Evolutionary conservation across 2,329 filamentous ascomycete species (phyloP).

Genomic region (Trichoderma sp.): DNA sequence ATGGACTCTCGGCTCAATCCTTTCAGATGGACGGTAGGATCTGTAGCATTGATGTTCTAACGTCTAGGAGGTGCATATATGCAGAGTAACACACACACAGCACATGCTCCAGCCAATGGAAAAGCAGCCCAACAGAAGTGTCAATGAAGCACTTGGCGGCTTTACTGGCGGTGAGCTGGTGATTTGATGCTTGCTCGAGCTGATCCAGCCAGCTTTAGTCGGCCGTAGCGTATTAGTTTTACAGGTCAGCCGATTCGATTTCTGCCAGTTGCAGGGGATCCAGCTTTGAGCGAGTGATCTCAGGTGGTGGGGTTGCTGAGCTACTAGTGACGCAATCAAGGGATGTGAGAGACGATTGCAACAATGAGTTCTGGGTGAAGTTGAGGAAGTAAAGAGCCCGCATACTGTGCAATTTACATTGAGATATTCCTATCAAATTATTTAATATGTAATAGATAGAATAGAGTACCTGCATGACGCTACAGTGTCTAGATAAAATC

Average conservation of each 20-base stretch:
- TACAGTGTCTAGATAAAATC: background rate
- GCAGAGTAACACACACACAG: background rate
- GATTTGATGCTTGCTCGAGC: background rate
- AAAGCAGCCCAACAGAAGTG: background rate
- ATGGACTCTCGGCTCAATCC: background rate
- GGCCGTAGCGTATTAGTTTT: constrained; percentile 14
- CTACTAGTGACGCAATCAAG: constrained; percentile 9
- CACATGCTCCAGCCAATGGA: background rate
- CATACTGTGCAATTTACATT: background rate
- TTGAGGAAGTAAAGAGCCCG: background rate
- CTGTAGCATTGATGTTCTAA: background rate
- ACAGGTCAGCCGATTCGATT: constrained; percentile 16
- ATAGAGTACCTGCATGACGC: background rate
- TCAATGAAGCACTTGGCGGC: background rate
- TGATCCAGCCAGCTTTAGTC: background rate
- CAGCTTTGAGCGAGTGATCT: background rate
- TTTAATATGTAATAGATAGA: background rate
- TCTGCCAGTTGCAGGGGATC: background rate
- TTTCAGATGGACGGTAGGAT: background rate
- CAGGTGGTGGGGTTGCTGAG: constrained; percentile 9
- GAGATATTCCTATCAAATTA: background rate
- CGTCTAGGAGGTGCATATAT: background rate
- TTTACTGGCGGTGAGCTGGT: constrained; percentile 4
- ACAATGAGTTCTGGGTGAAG: background rate
- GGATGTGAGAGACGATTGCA: background rate